Evolutionary conservation across 306 rosid genomes (phyloP), one percentile per base, ranked within the genome.

Genomic region (Vigna reflexopilosa): DNA sequence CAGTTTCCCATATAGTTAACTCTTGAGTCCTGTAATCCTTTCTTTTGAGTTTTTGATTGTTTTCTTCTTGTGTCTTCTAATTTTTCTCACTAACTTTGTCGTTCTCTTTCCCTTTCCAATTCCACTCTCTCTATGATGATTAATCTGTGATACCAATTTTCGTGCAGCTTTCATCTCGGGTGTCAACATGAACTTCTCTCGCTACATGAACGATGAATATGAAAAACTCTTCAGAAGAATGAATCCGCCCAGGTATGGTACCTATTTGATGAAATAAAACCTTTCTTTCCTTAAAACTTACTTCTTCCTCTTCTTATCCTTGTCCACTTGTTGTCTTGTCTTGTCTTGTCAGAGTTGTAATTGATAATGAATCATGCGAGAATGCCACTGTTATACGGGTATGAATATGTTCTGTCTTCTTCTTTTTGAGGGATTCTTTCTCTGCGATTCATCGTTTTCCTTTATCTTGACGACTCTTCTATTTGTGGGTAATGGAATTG

Each of bases 361-460:
- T 94, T 77, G 98, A 90, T 80, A 94, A 94, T 72, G 96, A 89
- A 66, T 61, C 94, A 76, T 84, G 91, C 87, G 82, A 91, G 84
- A 90, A 86, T 78, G 93, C 96, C 56, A 89, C 98, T 36, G 98
- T 94, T 24, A 90, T 94, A 79, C 77, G 96, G 89, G 98, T 91
- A 88, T 73, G 75, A 0, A 19, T 71, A 24, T 2, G 6, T 55
- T 55, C 62, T 55, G 15, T 67, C 11, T 76, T 72, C 57, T 62
- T 17, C 57, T 63, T 17, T 65, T 65, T 14, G 15, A 9, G 16
- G 6, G 16, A 16, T 51, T 32, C 16, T 22, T 24, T 24, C 7
- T 47, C 77, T 62, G 15, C 19, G 8, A 54, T 52, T 61, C 50
- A 61, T 13, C 28, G 5, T 71, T 69, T 64, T 49, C 38, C 24